These are phyloP conservation scores for Adansonia grandidieri DNA, from an alignment of 441 rosid species.

Conservation along the genomic window DNA sequence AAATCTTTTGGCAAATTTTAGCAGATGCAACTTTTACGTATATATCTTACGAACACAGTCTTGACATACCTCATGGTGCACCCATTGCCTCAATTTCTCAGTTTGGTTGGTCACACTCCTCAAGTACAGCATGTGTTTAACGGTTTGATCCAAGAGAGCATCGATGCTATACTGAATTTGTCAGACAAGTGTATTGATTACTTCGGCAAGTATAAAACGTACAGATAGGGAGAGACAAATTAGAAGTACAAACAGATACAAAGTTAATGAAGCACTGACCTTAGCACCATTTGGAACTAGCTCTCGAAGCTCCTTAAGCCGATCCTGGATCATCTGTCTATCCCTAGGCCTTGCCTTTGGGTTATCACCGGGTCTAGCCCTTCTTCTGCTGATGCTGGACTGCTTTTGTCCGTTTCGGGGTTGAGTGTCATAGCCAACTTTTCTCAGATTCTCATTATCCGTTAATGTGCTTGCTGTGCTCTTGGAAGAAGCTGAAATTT, in stretches of 20 bases:
- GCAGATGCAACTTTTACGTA: neutral
- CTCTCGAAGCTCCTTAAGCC: slow-evolving; percentile 66
- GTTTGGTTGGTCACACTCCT: slow-evolving; percentile 57
- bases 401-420: slow-evolving; percentile 37
- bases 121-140: slow-evolving; percentile 59
- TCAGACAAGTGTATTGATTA: neutral
- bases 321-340: slow-evolving; percentile 72
- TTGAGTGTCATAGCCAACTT: slow-evolving; percentile 16
- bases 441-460: slow-evolving; percentile 27
- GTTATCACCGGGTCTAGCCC: slow-evolving; percentile 48
- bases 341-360: slow-evolving; percentile 67
- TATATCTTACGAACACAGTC: neutral
- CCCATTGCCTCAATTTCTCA: slow-evolving; percentile 50
- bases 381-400: slow-evolving; percentile 41
- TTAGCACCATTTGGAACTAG: slow-evolving; percentile 65
- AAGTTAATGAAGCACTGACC: slow-evolving; percentile 39
- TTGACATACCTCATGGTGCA: slow-evolving; percentile 48
- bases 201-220: neutral
- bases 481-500: slow-evolving; percentile 32
- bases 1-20: no score
- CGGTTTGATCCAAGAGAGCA: slow-evolving; percentile 57
- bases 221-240: neutral
- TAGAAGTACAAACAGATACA: neutral
- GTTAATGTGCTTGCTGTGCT: slow-evolving; percentile 35
- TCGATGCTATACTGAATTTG: slow-evolving; percentile 72